Base-by-base conservation (phyloP, 2,329 filamentous ascomycete species). In the Pestalotiopsis sp. region DNA sequence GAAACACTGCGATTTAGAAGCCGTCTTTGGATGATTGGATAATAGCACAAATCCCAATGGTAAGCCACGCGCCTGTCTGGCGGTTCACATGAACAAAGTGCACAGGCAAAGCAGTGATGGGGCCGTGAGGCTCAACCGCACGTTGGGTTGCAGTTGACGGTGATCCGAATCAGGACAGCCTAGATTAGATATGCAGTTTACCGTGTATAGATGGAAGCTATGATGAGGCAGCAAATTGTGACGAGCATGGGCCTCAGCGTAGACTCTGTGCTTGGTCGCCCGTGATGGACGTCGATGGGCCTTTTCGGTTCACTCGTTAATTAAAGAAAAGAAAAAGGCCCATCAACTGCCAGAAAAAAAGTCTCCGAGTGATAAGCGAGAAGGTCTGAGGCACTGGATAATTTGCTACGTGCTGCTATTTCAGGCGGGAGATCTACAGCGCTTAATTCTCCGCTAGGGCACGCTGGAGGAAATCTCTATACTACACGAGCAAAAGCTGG, bases 11-110 rank as follows among this genome's bases (percentile, higher is more conserved):
- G 31, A 31, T 20, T 14, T 36, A 41, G 52, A 31, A 67, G 23
- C 36, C 65, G 31, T 20, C 65, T 45, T 31, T n/a, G 39, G 41
- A 41, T 20, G 52, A 49, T 59, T 60, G 65, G 56, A 45, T n/a
- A 38, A 39, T 20, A 23, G 59, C n/a, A 36, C 14, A 4, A 52
- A 3, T 52, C 45, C 17, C 4, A 52, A n/a, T 52, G 45, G 45
- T 23, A 52, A n/a, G 45, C 9, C 45, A 52, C 45, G 20, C 17
- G 45, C 45, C 45, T n/a, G 45, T 52, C 45, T 52, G 17, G 45
- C 45, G 45, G n/a, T 52, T 52, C 17, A n/a, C 45, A n/a, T 9
- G 45, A 52, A n/a, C 45, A 20, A 36, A 52, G n/a, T 52, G 45
- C 45, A 52, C 17, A 20, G 20, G 45, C 45, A 52, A n/a, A 52